Evolutionary conservation across 2,329 filamentous ascomycete genomes (phyloP).

Genomic region (Nothophoma quercina): DNA sequence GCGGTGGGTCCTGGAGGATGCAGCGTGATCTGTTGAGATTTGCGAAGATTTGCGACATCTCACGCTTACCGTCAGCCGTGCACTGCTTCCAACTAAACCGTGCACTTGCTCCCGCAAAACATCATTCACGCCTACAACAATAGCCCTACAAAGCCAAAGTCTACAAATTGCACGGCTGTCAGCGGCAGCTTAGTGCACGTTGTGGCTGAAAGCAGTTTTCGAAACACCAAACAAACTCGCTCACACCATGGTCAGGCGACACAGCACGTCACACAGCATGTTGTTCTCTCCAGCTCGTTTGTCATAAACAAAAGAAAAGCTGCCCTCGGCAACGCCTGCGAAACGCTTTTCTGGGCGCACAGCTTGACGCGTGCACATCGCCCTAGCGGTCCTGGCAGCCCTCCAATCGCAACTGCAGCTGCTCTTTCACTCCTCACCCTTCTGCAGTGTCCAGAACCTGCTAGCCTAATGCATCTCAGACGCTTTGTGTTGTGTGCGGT

Average conservation of each 20-base stretch:
- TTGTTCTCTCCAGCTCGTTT: conserved; percentile 15
- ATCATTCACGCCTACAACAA: not conserved
- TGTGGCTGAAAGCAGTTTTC: conserved; percentile 8
- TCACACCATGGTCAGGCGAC: conserved; percentile 17
- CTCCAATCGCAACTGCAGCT: conserved; percentile 9
- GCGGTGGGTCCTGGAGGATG: not conserved
- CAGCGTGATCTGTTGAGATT: conserved; percentile 4
- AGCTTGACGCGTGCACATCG: conserved; percentile 12
- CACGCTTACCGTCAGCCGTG: conserved; percentile 11
- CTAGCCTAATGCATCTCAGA: conserved; percentile 7
- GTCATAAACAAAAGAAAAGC: conserved; percentile 9
- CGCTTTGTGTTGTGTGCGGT: conserved; percentile 11
- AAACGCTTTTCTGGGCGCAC: conserved; percentile 9
- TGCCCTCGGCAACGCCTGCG: conserved; percentile 12
- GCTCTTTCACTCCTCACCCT: conserved; percentile 2
- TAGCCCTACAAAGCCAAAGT: too few species aligned
- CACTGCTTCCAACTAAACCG: not conserved
- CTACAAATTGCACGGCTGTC: conserved; percentile 3
- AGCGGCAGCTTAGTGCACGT: conserved; percentile 13
- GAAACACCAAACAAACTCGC: not conserved
- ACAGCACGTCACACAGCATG: conserved; percentile 16
- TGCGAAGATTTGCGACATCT: conserved; percentile 3
- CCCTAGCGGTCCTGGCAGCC: conserved; percentile 2
- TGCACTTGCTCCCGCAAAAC: not conserved
- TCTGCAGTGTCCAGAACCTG: conserved; percentile 10